Conservation (phyloP, 768 basidiomycete species). For the Tricholoma terreum region DNA sequence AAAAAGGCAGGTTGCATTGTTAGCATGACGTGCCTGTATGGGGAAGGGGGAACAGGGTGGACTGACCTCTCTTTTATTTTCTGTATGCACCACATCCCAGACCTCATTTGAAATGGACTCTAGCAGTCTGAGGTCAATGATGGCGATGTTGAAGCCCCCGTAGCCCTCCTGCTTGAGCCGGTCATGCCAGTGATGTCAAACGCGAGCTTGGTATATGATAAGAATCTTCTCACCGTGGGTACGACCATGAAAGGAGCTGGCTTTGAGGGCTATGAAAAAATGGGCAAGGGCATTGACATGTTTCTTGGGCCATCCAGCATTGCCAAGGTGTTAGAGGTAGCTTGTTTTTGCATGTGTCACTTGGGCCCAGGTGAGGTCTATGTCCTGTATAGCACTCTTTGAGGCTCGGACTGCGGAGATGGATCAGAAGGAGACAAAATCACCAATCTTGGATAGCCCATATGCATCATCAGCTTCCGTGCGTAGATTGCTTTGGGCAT, state of each 20-base stretch:
- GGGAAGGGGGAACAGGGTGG: background rate
- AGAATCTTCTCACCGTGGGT: slow-evolving; percentile 8
- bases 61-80: background rate
- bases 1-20: too few species aligned
- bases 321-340: background rate
- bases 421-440: slow-evolving; percentile 9
- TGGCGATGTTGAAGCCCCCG: slow-evolving; percentile 4
- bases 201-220: slow-evolving; percentile 9
- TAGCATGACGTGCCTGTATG: background rate
- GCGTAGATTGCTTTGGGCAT: background rate
- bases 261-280: slow-evolving; percentile 14
- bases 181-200: slow-evolving; percentile 11
- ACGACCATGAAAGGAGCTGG: background rate
- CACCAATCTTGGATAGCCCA: slow-evolving; percentile 8
- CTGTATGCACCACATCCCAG: background rate
- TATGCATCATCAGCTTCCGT: slow-evolving; percentile 7
- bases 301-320: slow-evolving; percentile 7
- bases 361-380: slow-evolving; percentile 17
- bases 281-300: slow-evolving; percentile 4
- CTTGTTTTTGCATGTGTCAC: slow-evolving; percentile 15
- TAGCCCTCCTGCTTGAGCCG: background rate
- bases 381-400: slow-evolving; percentile 6
- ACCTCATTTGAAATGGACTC: background rate
- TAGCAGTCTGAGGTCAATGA: slow-evolving; percentile 4
- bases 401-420: slow-evolving; percentile 17